Percentiles rank a stretch among this genome's conserved stretches.
Conservation (phyloP, 495 filamentous ascomycete species). For the Cercophora scortea region DNA sequence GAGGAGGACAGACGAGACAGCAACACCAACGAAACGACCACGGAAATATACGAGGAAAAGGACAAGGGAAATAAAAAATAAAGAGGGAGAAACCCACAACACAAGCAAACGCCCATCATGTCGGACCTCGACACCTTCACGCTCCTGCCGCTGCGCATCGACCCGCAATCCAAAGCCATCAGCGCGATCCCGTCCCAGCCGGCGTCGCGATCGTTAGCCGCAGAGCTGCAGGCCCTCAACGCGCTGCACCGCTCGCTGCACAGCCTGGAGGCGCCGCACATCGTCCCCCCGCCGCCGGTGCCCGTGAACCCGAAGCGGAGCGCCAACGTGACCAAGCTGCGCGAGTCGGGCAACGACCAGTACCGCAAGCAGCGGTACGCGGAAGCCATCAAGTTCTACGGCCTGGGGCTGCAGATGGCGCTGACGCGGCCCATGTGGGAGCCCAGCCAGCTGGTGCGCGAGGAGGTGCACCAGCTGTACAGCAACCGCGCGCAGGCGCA, state of each 20-base stretch:
- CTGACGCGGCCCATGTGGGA: slow-evolving; percentile 78
- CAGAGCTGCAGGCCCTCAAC: slow-evolving; percentile 67
- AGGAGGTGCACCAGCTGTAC: slow-evolving; percentile 73
- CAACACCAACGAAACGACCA: too few species aligned
- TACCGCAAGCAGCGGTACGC: slow-evolving; percentile 66
- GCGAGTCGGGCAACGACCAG: slow-evolving; percentile 74
- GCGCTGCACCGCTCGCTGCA: slow-evolving; percentile 64
- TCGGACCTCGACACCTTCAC: slow-evolving; percentile 68
- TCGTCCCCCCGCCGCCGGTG: slow-evolving; percentile 64
- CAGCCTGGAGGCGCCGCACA: slow-evolving; percentile 45
- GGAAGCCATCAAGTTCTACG: slow-evolving; percentile 77
- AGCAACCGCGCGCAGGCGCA: slow-evolving; percentile 85
- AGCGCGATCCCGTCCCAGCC: slow-evolving; percentile 6
- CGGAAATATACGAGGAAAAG: too few species aligned
- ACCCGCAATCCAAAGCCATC: slow-evolving; percentile 66
- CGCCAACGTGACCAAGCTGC: slow-evolving; percentile 81
- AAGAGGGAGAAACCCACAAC: not conserved
- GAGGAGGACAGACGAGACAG: too few species aligned
- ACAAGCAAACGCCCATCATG: slow-evolving; percentile 31
- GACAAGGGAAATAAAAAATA: too few species aligned
- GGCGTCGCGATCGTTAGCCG: slow-evolving; percentile 38
- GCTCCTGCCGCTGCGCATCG: slow-evolving; percentile 71
- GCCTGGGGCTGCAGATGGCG: slow-evolving; percentile 80
- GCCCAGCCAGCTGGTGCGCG: slow-evolving; percentile 67
- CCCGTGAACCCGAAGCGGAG: slow-evolving; percentile 79